Evolutionary conservation across 2,329 filamentous ascomycete genomes (phyloP).

Genomic region (Didymella segeticola): DNA sequence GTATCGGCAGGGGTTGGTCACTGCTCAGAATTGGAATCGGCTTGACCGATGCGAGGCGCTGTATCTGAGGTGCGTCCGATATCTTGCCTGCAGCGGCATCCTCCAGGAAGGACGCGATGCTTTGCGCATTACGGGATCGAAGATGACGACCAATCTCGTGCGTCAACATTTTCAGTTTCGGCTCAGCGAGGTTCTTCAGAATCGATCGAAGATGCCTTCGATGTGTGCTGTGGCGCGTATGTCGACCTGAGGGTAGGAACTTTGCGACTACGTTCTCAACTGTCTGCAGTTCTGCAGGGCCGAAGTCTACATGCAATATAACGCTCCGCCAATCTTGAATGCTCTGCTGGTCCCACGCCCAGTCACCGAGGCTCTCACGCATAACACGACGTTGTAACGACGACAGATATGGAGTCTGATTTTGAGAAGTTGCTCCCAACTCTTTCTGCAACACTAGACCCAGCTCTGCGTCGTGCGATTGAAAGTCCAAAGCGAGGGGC

Average conservation of each 20-base stretch:
- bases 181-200: constrained; percentile 30
- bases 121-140: constrained; percentile 24
- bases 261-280: constrained; percentile 27
- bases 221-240: constrained; percentile 20
- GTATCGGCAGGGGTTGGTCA: constrained; percentile 21
- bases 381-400: constrained; percentile 28
- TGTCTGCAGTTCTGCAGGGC: constrained; percentile 30
- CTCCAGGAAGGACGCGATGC: constrained; percentile 40
- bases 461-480: constrained; percentile 29
- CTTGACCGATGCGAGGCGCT: constrained; percentile 35
- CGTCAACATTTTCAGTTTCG: constrained; percentile 28
- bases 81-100: constrained; percentile 37
- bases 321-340: constrained; percentile 39
- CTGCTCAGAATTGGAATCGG: constrained; percentile 24
- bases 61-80: constrained; percentile 28
- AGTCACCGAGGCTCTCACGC: constrained; percentile 14
- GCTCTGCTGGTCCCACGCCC: constrained; percentile 34
- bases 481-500: constrained; percentile 28
- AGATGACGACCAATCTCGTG: constrained; percentile 23
- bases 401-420: constrained; percentile 38
- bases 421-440: not conserved
- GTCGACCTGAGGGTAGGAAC: constrained; percentile 3
- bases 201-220: constrained; percentile 32
- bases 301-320: constrained; percentile 45
- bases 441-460: constrained; percentile 14